A percentile compares a stretch with the other conserved stretches of the same genome.
phyloP scores from a whole-genome alignment of 1,139 yeast genomes.

The Torulaspora pretoriensis region DNA sequence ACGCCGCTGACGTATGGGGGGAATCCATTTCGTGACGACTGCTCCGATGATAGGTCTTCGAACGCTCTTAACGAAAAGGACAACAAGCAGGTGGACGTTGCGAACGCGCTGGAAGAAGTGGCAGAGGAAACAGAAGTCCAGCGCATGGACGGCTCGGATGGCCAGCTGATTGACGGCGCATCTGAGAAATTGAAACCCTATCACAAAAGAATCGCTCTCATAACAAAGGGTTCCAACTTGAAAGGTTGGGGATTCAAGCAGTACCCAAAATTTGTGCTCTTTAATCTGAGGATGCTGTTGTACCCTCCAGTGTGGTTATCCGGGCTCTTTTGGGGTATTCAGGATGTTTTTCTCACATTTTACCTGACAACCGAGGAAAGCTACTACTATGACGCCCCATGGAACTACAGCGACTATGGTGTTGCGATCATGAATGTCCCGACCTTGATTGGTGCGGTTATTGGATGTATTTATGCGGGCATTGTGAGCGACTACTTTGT shows the following conservation, averaged over 20 bases:
- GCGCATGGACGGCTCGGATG: background rate
- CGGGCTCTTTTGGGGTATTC: conserved; percentile 81
- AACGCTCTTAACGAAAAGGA: conserved; percentile 1
- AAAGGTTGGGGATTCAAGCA: conserved; percentile 68
- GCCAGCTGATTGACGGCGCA: conserved; percentile 38
- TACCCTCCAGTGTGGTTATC: conserved; percentile 72
- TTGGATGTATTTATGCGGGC: conserved; percentile 81
- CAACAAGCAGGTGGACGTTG: background rate
- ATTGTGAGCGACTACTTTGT: conserved; percentile 68
- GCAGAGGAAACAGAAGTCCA: conserved; percentile 10
- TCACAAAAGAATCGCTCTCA: conserved; percentile 52
- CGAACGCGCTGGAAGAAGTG: conserved; percentile 2
- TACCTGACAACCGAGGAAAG: conserved; percentile 78
- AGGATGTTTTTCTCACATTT: conserved; percentile 76
- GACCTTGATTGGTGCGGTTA: conserved; percentile 68
- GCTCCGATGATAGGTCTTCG: conserved; percentile 3
- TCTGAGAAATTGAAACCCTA: conserved; percentile 47
- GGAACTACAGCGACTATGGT: conserved; percentile 63
- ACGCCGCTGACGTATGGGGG: conserved; percentile 31
- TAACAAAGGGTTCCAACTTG: conserved; percentile 66
- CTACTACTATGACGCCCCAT: conserved; percentile 63
- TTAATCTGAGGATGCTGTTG: conserved; percentile 62
- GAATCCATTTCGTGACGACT: conserved; percentile 5
- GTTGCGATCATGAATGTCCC: conserved; percentile 85
- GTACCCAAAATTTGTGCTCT: conserved; percentile 52